A percentile compares a stretch with the other conserved stretches of the same genome.
These are phyloP conservation scores for Nannizziopsis arthrosporioides DNA, from an alignment of 2,329 filamentous ascomycete genomes.

Conservation along the genomic window DNA sequence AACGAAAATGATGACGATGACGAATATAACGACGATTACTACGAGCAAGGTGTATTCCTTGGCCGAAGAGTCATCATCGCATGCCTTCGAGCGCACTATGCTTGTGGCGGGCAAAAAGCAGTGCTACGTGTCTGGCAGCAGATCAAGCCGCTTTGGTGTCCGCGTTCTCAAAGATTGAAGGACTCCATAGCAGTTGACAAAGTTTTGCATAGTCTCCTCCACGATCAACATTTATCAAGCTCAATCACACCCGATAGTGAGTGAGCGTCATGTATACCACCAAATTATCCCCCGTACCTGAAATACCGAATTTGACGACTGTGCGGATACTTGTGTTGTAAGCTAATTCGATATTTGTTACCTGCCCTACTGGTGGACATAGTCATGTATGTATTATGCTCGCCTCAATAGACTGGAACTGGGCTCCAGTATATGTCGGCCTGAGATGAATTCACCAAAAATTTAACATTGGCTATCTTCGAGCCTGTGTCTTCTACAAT, in stretches of 20 bases:
- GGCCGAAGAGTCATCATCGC: conserved; percentile 31
- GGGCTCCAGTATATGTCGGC: no score
- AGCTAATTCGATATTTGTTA: no score
- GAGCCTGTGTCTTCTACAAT: no score
- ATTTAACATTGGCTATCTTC: no score
- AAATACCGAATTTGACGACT: no score
- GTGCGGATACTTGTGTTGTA: no score
- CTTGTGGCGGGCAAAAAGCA: conserved; percentile 27
- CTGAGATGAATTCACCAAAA: no score
- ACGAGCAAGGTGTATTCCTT: conserved; percentile 33
- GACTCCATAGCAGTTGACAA: conserved; percentile 30
- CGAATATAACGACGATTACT: conserved; percentile 21
- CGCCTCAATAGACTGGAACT: no score
- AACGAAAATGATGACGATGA: conserved; percentile 11
- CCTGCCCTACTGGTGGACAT: no score
- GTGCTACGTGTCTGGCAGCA: conserved; percentile 30
- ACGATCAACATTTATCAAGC: neutral
- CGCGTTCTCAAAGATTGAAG: conserved; percentile 24
- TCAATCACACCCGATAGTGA: neutral
- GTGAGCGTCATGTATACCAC: neutral
- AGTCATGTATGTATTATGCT: no score
- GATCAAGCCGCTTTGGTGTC: conserved; percentile 32
- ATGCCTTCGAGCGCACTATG: conserved; percentile 31
- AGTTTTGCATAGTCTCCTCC: conserved; percentile 28
- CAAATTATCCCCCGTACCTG: no score